Evolutionary conservation across 495 filamentous ascomycete species (phyloP).

Genomic region (Penicillium cinerascens): DNA sequence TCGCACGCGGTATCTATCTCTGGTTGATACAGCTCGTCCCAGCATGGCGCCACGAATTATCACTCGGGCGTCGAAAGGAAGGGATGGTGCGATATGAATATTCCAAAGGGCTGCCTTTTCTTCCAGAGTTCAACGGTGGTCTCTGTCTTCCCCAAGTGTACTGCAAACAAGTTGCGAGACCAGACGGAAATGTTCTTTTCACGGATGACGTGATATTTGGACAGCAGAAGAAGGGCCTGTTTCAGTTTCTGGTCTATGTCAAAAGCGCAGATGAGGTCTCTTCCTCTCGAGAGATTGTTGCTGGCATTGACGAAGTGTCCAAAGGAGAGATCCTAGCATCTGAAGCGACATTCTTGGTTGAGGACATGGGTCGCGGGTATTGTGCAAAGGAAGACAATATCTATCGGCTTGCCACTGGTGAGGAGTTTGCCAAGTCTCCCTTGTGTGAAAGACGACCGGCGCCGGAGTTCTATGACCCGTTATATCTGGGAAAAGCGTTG

Average conservation of each 20-base stretch:
- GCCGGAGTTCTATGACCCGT: conserved; percentile 16
- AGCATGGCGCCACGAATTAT: conserved; percentile 23
- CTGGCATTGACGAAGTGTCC: conserved; percentile 12
- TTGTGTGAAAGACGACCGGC: conserved; percentile 21
- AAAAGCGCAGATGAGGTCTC: conserved; percentile 3
- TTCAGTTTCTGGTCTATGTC: conserved; percentile 28
- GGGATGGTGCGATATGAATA: conserved; percentile 27
- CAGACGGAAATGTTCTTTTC: conserved; percentile 9
- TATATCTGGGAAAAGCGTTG: conserved; percentile 14
- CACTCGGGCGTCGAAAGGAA: conserved; percentile 26
- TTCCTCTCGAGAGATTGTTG: neutral
- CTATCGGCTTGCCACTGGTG: conserved; percentile 17
- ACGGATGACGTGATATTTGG: conserved; percentile 29
- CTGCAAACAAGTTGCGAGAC: conserved; percentile 9
- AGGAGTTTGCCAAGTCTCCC: conserved; percentile 21
- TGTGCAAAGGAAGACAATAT: neutral
- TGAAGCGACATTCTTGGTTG: conserved; percentile 18
- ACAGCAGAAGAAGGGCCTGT: conserved; percentile 12
- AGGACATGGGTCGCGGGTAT: neutral
- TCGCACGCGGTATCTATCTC: conserved; percentile 29
- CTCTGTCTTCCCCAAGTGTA: conserved; percentile 34
- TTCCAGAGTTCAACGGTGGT: conserved; percentile 26
- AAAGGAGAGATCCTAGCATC: conserved; percentile 10
- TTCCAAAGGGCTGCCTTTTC: conserved; percentile 27
- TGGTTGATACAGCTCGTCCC: conserved; percentile 31